Conservation (phyloP, 2,329 filamentous ascomycete species). For the Monosporascus sp. region DNA sequence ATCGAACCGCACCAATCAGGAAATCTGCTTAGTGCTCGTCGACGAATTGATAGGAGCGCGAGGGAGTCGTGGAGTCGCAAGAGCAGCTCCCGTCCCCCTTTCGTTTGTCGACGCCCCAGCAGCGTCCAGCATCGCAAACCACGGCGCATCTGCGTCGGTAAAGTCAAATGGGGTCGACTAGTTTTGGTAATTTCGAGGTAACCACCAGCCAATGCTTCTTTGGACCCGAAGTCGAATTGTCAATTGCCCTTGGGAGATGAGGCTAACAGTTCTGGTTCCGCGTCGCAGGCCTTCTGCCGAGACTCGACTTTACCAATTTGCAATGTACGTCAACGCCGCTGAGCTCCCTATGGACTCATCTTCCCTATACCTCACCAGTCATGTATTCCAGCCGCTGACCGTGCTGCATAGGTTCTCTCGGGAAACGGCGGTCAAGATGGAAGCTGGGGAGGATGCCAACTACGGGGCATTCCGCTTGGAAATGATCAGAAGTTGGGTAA, state of each 20-base stretch:
- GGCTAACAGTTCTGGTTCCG: conserved; percentile 17
- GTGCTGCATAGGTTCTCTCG: conserved; percentile 55
- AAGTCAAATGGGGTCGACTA: conserved; percentile 51
- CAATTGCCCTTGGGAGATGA: neutral
- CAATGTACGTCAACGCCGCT: conserved; percentile 58
- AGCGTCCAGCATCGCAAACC: conserved; percentile 6
- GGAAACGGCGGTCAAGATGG: conserved; percentile 53
- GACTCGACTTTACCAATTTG: conserved; percentile 79
- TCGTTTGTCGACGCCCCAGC: conserved; percentile 5
- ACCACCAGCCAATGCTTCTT: conserved; percentile 14
- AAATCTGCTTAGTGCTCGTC: neutral
- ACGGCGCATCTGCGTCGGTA: conserved; percentile 15
- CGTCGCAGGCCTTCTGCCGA: conserved; percentile 67
- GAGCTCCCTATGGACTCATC: no score
- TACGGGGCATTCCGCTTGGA: conserved; percentile 70
- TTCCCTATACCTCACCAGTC: neutral
- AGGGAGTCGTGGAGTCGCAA: no score
- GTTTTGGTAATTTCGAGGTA: conserved; percentile 59
- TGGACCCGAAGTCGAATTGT: neutral
- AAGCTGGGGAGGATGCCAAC: conserved; percentile 63
- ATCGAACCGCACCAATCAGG: neutral
- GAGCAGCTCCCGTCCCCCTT: neutral
- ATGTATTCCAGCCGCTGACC: conserved; percentile 11
- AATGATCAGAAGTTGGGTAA: conserved; percentile 68
- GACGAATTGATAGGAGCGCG: neutral